Evolutionary conservation across 495 filamentous ascomycete genomes (phyloP), one percentile per base, ranked within the genome.

Genomic region (Aspergillus hancockii): DNA sequence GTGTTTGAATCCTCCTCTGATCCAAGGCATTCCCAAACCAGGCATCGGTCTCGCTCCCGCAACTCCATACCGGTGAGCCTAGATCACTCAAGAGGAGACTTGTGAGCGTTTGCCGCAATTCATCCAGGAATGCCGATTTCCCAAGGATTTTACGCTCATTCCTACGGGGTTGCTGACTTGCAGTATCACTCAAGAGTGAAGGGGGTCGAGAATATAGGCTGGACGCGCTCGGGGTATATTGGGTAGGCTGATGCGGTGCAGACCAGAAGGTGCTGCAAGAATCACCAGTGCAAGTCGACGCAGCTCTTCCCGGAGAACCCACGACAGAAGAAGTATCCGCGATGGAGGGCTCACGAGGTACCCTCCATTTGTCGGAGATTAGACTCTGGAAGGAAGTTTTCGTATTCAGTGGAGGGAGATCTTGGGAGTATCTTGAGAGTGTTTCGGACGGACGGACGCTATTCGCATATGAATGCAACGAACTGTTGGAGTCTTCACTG

Each of bases 41-140:
- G 23, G 80, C 84, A 64, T 98, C 94, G 16, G 93, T 98, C 75
- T 98, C 94, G 61, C 90, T 93, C 14, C 94, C 80, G 59, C 87
- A 85, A 32, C 87, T 84, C 74, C 93, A 96, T 14, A 96, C 88
- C 9, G 89, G 83, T 46, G 87, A 90, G 9, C 92, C 91, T 16
- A 98, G 79, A 72, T 98, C 94, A 59, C 93, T 97, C 32, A 98
- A 75, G 9, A 98, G 79, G 30, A 98, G 76, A 62, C 91, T 92
- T 14, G 88, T 91, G 54, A 97, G 74, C 0, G 85, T 89, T 66
- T 91, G 90, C 65, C 87, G 87, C 32, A 97, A 76, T 16, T 91
- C 88, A 2, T 83, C 76, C 40, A 96, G 78, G 75, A 97, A 97
- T 22, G 82, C 73, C 5, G 73, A 67, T 68, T 86, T 87, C n/a